Conservation (phyloP, 345 rosid genomes). For the Cardiospermum halicacabum region DNA sequence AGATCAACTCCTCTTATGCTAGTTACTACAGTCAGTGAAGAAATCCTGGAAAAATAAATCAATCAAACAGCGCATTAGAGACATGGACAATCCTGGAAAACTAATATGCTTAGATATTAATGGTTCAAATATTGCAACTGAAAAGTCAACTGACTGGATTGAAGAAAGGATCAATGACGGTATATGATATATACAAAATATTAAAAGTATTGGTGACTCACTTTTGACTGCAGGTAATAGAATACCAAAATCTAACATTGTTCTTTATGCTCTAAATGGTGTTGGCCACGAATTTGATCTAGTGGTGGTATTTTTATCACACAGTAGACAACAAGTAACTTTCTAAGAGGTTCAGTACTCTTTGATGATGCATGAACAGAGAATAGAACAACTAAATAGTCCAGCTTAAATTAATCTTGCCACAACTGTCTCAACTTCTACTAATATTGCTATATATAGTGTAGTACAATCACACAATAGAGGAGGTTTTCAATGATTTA, state of each 20-base stretch:
- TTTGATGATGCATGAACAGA: not conserved
- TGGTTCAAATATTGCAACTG: not conserved
- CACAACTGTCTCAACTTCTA: not conserved
- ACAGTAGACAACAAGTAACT: not conserved
- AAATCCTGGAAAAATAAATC: not conserved
- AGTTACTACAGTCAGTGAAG: not conserved
- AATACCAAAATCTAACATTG: not conserved
- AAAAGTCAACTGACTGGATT: too few relatives aligned
- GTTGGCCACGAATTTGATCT: not conserved
- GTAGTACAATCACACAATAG: too few relatives aligned
- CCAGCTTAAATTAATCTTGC: not conserved
- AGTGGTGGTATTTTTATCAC: not conserved
- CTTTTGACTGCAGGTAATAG: not conserved
- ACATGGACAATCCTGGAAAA: not conserved
- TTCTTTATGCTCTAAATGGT: not conserved
- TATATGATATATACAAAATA: not conserved
- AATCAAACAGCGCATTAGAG: not conserved
- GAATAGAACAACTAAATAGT: not conserved
- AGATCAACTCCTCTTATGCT: not conserved
- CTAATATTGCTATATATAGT: too few relatives aligned
- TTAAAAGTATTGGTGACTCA: not conserved
- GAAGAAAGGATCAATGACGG: not conserved
- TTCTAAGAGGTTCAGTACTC: not conserved
- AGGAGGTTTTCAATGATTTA: too few relatives aligned
- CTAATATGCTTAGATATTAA: not conserved